A percentile compares a stretch with the other conserved stretches of the same genome.
Evolutionary conservation across 768 basidiomycete genomes (phyloP).

Genomic region (Lactifluus pinguis): DNA sequence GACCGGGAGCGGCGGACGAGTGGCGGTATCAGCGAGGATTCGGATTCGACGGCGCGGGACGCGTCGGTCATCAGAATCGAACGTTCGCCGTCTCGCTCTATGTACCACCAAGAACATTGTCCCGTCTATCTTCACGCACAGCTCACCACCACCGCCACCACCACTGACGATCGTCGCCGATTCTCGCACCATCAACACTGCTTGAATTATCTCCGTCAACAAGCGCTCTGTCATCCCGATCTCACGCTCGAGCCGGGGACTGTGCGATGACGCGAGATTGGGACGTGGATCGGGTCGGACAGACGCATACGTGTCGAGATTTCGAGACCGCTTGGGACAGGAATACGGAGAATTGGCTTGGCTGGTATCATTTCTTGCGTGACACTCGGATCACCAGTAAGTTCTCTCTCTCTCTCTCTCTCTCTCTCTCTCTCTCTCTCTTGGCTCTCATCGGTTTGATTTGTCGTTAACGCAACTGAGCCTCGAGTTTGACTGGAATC

Average conservation of each 20-base stretch:
- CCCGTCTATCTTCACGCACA: slow-evolving; percentile 23
- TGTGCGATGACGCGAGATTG: slow-evolving; percentile 24
- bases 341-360: not conserved
- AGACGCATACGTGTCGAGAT: slow-evolving; percentile 28
- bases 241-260: slow-evolving; percentile 29
- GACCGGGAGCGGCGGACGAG: not conserved
- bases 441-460: not conserved
- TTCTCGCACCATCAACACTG: slow-evolving; percentile 31
- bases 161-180: slow-evolving; percentile 18
- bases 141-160: slow-evolving; percentile 14
- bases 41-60: slow-evolving; percentile 3
- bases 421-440: not conserved
- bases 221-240: slow-evolving; percentile 30
- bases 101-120: slow-evolving; percentile 45
- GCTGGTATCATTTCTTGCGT: not conserved
- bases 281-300: slow-evolving; percentile 25
- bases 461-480: not conserved
- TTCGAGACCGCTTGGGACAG: slow-evolving; percentile 24
- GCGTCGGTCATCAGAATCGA: slow-evolving; percentile 1
- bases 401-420: not conserved
- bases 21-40: not conserved
- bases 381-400: not conserved
- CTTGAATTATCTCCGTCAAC: slow-evolving; percentile 32
- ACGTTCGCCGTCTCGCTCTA: slow-evolving; percentile 31
- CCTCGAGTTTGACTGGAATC: not conserved